Evolutionary conservation across 2,329 filamentous ascomycete species (phyloP), one percentile per base, ranked within the genome.

Genomic region (Arthrobotrys musiformis): DNA sequence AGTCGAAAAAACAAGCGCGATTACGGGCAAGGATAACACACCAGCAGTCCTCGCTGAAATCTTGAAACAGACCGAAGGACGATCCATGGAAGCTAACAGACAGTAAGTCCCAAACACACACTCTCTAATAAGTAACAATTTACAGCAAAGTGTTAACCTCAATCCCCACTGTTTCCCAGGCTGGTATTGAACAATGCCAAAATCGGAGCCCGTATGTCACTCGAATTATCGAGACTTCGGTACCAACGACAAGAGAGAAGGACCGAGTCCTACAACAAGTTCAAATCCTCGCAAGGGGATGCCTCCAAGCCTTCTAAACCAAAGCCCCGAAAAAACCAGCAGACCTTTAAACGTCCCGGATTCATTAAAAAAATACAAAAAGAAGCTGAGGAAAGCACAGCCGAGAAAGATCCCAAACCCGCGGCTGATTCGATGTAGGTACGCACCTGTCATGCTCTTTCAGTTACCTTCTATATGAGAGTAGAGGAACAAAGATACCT

Each of bases 1-100:
- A 78, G 67, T 66, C 17, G 61, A 54, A n/a, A 85, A 87, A 30
- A 86, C 88, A 79, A 87, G 90, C 81, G 91, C 91, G 9, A 88
- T 89, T 74, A 88, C 87, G 0, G 94, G 94, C 52, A 92, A 87
- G 82, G 88, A 89, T 78, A 96, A 95, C 82, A 97, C 94, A 0
- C 94, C 94, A 0, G 97, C 91, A 82, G 89, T 97, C 42, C 86
- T 97, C 42, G 85, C 85, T 44, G 91, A 92, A 81, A 93, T 97
- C 82, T 91, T 91, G 82, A 89, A 95, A 82, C 86, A 97, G 78
- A 95, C 90, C 24, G 86, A 90, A 28, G 89, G 89, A 28, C 89
- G 86, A 82, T 93, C 90, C 74, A 89, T 95, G 13, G 84, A 85
- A 9, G 92, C 93, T 19, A 97, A 97, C 82, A 87, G 88, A 81